Conservation (phyloP, 2,329 filamentous ascomycete genomes). For the Colletotrichum australisinense region DNA sequence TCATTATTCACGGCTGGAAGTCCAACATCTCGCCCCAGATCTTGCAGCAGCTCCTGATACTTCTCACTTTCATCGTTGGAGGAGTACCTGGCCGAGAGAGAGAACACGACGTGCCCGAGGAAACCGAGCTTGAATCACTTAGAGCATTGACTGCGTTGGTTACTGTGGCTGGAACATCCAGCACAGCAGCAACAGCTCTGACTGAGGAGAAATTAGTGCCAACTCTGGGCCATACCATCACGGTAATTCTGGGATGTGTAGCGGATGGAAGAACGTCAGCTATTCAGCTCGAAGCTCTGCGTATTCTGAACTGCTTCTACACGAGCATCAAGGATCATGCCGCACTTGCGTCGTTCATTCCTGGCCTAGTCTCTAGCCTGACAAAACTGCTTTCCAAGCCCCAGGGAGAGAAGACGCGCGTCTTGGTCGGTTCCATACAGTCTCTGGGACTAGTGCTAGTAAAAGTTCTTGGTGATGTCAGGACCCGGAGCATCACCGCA, state of each 20-base stretch:
- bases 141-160: conserved; percentile 77
- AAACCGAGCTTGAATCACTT: conserved; percentile 79
- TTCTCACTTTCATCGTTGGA: conserved; percentile 84
- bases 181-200: conserved; percentile 60
- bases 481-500: conserved; percentile 58
- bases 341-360: conserved; percentile 87
- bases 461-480: conserved; percentile 68
- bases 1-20: conserved; percentile 85
- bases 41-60: conserved; percentile 85
- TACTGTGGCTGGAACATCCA: conserved; percentile 63
- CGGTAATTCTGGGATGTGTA: conserved; percentile 81
- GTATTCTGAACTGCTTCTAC: conserved; percentile 72
- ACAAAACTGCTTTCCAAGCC: conserved; percentile 80
- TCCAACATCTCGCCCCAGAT: conserved; percentile 76
- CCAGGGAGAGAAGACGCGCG: conserved; percentile 63
- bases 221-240: conserved; percentile 83
- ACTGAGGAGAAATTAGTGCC: conserved; percentile 74
- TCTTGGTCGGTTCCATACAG: conserved; percentile 72
- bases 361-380: conserved; percentile 86
- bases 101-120: conserved; percentile 69
- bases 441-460: conserved; percentile 67
- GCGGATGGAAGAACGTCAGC: conserved; percentile 70
- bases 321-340: conserved; percentile 75
- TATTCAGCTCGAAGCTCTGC: conserved; percentile 78
- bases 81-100: conserved; percentile 71